These are phyloP conservation scores for Amanita molliuscula DNA, from an alignment of 768 basidiomycete species.

Conservation along the genomic window DNA sequence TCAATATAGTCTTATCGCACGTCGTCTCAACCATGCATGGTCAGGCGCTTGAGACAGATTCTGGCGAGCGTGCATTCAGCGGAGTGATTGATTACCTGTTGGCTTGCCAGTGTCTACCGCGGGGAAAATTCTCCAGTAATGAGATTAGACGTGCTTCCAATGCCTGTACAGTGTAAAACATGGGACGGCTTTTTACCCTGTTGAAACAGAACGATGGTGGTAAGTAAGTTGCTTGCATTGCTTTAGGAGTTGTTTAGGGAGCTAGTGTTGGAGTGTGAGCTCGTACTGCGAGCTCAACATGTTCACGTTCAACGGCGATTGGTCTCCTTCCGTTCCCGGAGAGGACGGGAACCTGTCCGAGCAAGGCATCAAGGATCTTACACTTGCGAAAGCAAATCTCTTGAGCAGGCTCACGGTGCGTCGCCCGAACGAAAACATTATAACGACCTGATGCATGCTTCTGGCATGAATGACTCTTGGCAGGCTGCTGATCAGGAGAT, in stretches of 20 bases:
- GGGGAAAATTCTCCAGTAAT: too few species aligned
- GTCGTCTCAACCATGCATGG: not conserved
- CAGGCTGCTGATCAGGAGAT: constrained; percentile 30
- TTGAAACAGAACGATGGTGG: too few species aligned
- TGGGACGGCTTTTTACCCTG: too few species aligned
- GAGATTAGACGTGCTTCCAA: too few species aligned
- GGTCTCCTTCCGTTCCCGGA: constrained; percentile 32
- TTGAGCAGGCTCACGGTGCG: constrained; percentile 32
- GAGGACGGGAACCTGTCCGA: constrained; percentile 7
- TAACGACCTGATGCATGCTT: constrained; percentile 49
- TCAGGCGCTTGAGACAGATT: not conserved
- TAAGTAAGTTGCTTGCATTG: too few species aligned
- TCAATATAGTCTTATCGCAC: not conserved
- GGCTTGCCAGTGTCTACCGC: too few species aligned
- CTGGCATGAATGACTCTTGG: constrained; percentile 26
- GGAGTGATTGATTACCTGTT: not conserved
- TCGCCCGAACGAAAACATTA: constrained; percentile 46
- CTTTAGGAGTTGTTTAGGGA: too few species aligned
- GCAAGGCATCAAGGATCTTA: constrained; percentile 8
- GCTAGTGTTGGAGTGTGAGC: too few species aligned
- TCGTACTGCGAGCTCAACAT: constrained; percentile 40
- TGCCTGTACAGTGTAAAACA: too few species aligned
- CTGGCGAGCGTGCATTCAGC: not conserved
- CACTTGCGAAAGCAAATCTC: constrained; percentile 19
- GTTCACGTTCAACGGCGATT: constrained; percentile 69